These are phyloP conservation scores for Diddensiella santjacobensis DNA, from an alignment of 805 yeast genomes.

Conservation along the genomic window DNA sequence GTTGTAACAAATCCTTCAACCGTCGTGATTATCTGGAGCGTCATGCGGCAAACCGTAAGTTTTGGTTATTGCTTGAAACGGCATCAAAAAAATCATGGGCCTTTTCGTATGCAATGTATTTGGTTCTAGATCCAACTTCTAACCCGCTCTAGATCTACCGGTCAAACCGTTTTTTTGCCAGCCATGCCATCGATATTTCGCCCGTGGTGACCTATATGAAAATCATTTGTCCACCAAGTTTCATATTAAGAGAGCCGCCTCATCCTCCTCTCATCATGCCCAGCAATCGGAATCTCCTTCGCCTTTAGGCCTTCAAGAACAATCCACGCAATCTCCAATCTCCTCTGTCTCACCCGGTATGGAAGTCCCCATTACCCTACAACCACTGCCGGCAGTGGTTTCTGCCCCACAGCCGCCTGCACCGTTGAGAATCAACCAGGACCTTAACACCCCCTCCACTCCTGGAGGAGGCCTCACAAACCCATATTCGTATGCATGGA, in stretches of 20 bases:
- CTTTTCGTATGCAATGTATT: no score
- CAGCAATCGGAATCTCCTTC: not conserved
- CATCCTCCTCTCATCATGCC: not conserved
- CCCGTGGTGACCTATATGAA: constrained; percentile 34
- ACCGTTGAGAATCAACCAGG: not conserved
- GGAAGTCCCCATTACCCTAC: not conserved
- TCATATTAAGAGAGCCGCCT: constrained; percentile 29
- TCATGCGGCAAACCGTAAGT: constrained; percentile 35
- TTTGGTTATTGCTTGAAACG: no score
- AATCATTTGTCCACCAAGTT: constrained; percentile 34
- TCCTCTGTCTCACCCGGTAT: not conserved
- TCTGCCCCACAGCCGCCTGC: no score
- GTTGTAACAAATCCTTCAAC: constrained; percentile 34
- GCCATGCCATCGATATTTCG: constrained; percentile 34
- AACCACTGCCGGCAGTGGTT: not conserved
- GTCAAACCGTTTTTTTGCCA: constrained; percentile 35
- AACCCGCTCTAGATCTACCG: constrained; percentile 24
- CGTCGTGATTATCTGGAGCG: constrained; percentile 36
- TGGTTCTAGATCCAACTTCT: not conserved
- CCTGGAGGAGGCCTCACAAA: not conserved
- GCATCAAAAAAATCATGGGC: no score
- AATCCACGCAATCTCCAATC: not conserved
- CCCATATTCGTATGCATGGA: constrained; percentile 26
- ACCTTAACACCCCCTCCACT: not conserved
- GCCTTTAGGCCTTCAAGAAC: not conserved